These are phyloP conservation scores for Cladosporium sp. DNA, from an alignment of 2,329 filamentous ascomycete species.

Conservation along the genomic window DNA sequence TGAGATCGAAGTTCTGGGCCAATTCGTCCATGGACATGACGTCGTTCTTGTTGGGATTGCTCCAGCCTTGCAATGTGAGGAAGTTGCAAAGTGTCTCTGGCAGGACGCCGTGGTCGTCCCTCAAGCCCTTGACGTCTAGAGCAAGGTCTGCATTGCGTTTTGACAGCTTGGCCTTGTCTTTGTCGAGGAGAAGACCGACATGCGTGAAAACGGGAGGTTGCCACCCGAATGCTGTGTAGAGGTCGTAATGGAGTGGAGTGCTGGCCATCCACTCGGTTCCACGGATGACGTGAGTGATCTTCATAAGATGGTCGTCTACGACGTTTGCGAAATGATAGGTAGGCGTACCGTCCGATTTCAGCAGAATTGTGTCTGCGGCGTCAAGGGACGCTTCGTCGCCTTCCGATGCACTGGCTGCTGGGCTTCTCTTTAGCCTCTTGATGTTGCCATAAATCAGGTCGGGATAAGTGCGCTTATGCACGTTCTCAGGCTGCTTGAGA, in stretches of 20 bases:
- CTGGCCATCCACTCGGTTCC: slow-evolving; percentile 97
- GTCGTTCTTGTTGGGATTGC: slow-evolving; percentile 66
- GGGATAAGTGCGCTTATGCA: slow-evolving; percentile 59
- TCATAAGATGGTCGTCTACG: slow-evolving; percentile 92
- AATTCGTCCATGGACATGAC: slow-evolving; percentile 71
- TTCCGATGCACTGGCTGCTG: slow-evolving; percentile 31
- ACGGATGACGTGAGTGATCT: slow-evolving; percentile 92
- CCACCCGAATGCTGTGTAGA: slow-evolving; percentile 54
- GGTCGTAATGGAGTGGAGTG: slow-evolving; percentile 72
- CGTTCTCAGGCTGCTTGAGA: slow-evolving; percentile 63
- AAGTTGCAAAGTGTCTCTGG: slow-evolving; percentile 74
- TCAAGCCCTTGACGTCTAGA: slow-evolving; percentile 60
- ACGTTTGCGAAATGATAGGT: slow-evolving; percentile 98
- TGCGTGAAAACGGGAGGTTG: slow-evolving; percentile 50
- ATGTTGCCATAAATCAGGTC: slow-evolving; percentile 80
- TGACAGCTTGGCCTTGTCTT: slow-evolving; percentile 59
- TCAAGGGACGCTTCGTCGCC: slow-evolving; percentile 41
- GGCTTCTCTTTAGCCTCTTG: slow-evolving; percentile 40
- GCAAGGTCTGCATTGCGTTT: slow-evolving; percentile 64
- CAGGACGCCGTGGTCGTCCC: slow-evolving; percentile 58
- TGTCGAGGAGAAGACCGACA: slow-evolving; percentile 50
- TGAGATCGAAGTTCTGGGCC: slow-evolving; percentile 73
- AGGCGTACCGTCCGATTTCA: slow-evolving; percentile 88
- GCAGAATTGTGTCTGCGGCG: slow-evolving; percentile 80
- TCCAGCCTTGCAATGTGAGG: slow-evolving; percentile 82